Conservation (phyloP, 805 yeast species). For the Saccharomycopsis vini region DNA sequence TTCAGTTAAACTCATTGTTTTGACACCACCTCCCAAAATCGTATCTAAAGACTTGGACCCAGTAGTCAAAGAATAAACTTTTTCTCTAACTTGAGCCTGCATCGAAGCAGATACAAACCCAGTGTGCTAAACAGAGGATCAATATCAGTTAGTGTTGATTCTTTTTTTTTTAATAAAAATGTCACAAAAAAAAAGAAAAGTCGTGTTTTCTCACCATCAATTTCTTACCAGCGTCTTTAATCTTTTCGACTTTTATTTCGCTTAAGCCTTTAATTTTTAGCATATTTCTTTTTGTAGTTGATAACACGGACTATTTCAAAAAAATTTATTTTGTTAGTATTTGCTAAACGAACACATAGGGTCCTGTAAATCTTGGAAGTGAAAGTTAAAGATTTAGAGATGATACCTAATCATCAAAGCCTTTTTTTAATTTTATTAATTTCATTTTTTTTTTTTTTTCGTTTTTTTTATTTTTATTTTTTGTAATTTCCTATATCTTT, state of each 20-base stretch:
- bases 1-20: conserved; percentile 70
- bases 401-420: neutral
- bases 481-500: no score
- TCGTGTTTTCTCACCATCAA: conserved; percentile 28
- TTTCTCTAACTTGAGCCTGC: conserved; percentile 55
- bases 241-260: conserved; percentile 70
- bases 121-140: conserved; percentile 29
- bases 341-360: neutral
- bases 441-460: no score
- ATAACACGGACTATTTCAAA: conserved; percentile 35
- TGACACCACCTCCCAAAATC: conserved; percentile 65
- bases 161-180: neutral
- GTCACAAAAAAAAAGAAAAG: neutral
- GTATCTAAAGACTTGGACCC: conserved; percentile 65
- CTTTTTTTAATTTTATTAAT: no score
- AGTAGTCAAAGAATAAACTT: conserved; percentile 57
- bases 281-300: conserved; percentile 57
- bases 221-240: conserved; percentile 65
- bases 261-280: conserved; percentile 62
- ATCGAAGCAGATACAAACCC: conserved; percentile 71
- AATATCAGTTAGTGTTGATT: neutral
- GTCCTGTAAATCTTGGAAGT: no score
- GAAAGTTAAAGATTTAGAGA: neutral
- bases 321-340: conserved; percentile 1
- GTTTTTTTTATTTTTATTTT: no score